A percentile compares a stretch with the other conserved stretches of the same genome.
Evolutionary conservation across 306 rosid genomes (phyloP).

Genomic region (Heteromeles arbutifolia): DNA sequence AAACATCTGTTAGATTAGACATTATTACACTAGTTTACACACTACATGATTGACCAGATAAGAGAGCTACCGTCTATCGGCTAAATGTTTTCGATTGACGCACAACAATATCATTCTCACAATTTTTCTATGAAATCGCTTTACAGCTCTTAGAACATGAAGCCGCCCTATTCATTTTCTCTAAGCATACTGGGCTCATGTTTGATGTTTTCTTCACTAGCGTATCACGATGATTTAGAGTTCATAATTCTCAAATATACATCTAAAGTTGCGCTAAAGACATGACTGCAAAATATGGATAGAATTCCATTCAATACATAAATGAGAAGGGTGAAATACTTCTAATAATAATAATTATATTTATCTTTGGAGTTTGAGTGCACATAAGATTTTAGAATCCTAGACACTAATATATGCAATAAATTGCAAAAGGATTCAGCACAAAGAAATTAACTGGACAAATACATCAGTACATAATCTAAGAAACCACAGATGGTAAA

Average conservation of each 20-base stretch:
- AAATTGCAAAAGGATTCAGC: background rate
- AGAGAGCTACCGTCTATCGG: background rate
- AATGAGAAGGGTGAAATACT: background rate
- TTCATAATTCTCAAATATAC: background rate
- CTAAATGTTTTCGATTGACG: background rate
- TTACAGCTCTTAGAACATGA: background rate
- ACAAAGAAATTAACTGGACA: background rate
- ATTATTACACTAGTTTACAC: background rate
- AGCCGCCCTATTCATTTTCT: background rate
- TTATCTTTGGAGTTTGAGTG: background rate
- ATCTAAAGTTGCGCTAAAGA: background rate
- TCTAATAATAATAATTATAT: background rate
- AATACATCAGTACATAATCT: background rate
- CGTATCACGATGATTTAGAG: background rate
- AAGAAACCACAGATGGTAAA: background rate
- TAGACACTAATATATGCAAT: background rate
- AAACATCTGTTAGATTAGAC: background rate
- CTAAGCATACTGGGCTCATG: background rate
- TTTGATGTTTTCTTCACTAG: background rate
- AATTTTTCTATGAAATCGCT: background rate
- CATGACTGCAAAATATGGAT: background rate
- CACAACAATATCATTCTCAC: background rate
- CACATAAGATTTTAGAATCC: background rate
- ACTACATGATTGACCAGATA: background rate
- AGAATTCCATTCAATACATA: background rate